Evolutionary conservation across 139 green algal species (phyloP).

Genomic region (Coelastrella sp.): DNA sequence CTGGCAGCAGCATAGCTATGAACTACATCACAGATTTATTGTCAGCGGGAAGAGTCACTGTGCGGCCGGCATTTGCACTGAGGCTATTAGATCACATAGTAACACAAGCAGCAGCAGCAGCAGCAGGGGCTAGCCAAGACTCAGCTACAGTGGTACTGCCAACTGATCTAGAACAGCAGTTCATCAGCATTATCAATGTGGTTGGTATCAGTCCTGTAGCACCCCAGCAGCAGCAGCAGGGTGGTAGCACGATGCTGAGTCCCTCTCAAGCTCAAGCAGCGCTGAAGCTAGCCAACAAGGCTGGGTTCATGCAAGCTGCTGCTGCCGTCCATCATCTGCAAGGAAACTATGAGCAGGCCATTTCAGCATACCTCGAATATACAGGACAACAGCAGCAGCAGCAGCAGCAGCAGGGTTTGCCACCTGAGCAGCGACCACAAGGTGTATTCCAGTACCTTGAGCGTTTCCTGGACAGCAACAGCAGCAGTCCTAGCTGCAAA

Average conservation of each 20-base stretch:
- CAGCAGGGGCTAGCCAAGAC: neutral
- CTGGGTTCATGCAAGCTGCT: conserved; percentile 33
- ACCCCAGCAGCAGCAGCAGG: conserved; percentile 14
- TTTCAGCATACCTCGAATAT: conserved; percentile 49
- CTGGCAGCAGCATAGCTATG: conserved; percentile 46
- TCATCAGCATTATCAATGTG: conserved; percentile 46
- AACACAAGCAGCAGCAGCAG: neutral
- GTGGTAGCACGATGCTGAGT: neutral
- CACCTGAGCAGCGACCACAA: no score
- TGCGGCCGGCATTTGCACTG: conserved; percentile 46
- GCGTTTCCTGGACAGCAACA: conserved; percentile 3
- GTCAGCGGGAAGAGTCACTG: conserved; percentile 56
- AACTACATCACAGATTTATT: conserved; percentile 56
- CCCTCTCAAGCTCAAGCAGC: conserved; percentile 42
- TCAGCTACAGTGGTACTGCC: no score
- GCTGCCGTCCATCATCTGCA: conserved; percentile 60
- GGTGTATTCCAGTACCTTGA: conserved; percentile 28
- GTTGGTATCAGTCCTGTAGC: conserved; percentile 52
- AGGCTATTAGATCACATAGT: conserved; percentile 57
- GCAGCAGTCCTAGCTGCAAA: neutral
- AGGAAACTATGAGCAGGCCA: conserved; percentile 48
- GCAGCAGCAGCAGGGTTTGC: neutral
- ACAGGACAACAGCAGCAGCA: conserved; percentile 28
- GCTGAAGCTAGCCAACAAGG: conserved; percentile 11
- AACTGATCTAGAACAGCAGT: conserved; percentile 35